These are phyloP conservation scores for Apiospora aurea DNA, from an alignment of 2,329 filamentous ascomycete genomes.

Conservation along the genomic window DNA sequence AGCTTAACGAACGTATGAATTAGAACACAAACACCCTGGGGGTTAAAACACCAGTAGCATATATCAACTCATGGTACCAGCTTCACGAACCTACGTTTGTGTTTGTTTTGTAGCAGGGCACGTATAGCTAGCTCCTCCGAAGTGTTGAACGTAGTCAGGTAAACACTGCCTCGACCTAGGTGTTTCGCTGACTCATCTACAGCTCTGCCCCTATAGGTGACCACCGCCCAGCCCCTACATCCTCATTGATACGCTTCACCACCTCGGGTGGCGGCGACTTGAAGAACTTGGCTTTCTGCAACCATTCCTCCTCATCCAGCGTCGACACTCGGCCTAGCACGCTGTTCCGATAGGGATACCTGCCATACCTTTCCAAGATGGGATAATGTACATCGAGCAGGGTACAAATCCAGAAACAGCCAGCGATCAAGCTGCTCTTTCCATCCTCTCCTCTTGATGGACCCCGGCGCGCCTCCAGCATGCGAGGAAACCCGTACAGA, in stretches of 20 bases:
- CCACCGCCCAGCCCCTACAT: constrained; percentile 33
- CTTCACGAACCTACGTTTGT: neutral
- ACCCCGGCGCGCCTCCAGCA: constrained; percentile 27
- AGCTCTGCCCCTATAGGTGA: constrained; percentile 36
- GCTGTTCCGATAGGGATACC: constrained; percentile 40
- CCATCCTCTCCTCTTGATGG: constrained; percentile 24
- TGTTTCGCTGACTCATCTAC: neutral
- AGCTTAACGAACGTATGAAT: neutral
- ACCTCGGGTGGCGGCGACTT: constrained; percentile 29
- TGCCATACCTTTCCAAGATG: constrained; percentile 37
- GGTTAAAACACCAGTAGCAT: neutral
- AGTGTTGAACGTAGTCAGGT: neutral
- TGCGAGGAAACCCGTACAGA: constrained; percentile 35
- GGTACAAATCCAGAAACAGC: constrained; percentile 36
- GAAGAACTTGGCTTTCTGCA: constrained; percentile 32
- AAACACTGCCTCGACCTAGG: too few relatives aligned
- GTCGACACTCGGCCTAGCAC: constrained; percentile 34
- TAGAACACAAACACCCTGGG: neutral
- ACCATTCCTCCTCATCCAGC: constrained; percentile 37
- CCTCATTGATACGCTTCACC: constrained; percentile 27
- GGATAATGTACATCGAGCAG: constrained; percentile 40
- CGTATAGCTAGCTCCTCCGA: neutral
- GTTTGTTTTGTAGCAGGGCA: neutral
- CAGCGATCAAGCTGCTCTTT: constrained; percentile 31
- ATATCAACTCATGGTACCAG: neutral